phyloP scores from a whole-genome alignment of 2,329 filamentous ascomycete genomes.

The Talaromyces sp. region DNA sequence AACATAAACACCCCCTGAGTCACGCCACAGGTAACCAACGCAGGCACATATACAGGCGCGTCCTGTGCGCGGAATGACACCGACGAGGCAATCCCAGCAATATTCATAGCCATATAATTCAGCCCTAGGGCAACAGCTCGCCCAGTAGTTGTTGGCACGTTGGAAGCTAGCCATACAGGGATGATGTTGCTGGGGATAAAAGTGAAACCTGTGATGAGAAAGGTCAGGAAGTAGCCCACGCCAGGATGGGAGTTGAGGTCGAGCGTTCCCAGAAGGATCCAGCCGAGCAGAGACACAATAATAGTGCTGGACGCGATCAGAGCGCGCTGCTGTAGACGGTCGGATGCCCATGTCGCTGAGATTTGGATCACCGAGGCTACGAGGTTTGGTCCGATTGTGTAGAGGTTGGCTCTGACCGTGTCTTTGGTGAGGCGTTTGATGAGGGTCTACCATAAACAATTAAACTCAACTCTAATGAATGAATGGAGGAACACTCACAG shows the following conservation, averaged over 20 bases:
- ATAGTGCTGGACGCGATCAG: background rate
- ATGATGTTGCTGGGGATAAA: slow-evolving; percentile 3
- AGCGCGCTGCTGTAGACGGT: slow-evolving; percentile 1
- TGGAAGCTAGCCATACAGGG: slow-evolving; percentile 1
- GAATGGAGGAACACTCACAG: background rate
- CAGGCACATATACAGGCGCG: slow-evolving; percentile 6
- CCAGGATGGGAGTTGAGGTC: background rate
- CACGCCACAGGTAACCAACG: slow-evolving; percentile 2
- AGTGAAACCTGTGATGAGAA: background rate
- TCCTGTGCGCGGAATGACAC: slow-evolving; percentile 1
- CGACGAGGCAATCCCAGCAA: background rate
- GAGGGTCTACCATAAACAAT: background rate
- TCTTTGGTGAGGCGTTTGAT: slow-evolving; percentile 5
- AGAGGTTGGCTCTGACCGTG: slow-evolving; percentile 6
- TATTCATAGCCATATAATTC: slow-evolving; percentile 3
- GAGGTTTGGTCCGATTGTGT: slow-evolving; percentile 10
- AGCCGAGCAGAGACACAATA: slow-evolving; percentile 5
- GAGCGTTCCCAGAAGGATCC: slow-evolving; percentile 3
- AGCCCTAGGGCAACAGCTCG: slow-evolving; percentile 5
- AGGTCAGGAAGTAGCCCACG: slow-evolving; percentile 6
- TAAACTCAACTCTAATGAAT: background rate
- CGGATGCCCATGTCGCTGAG: slow-evolving; percentile 1
- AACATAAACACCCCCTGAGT: slow-evolving; percentile 3
- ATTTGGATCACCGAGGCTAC: slow-evolving; percentile 1
- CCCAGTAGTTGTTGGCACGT: background rate